A percentile compares a stretch with the other conserved stretches of the same genome.
phyloP scores from a whole-genome alignment of 192 early-diverging fungal genomes.

The Backusella tuberculispora region DNA sequence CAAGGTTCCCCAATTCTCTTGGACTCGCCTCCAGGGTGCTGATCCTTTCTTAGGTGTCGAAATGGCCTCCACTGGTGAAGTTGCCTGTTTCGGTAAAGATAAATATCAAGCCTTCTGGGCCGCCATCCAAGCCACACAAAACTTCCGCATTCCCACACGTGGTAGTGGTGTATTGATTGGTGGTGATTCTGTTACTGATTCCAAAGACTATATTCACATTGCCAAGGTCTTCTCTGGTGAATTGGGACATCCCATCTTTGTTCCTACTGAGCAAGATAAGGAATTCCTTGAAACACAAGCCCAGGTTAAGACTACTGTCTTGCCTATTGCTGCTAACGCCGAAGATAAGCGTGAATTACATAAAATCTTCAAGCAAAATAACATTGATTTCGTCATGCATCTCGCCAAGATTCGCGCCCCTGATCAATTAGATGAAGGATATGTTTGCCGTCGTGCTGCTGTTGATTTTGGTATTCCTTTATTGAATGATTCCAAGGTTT shows the following conservation, averaged over 20 bases:
- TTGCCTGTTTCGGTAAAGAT: constrained; percentile 94
- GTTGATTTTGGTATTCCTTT: constrained; percentile 97
- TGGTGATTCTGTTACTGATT: constrained; percentile 72
- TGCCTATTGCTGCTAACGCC: constrained; percentile 56
- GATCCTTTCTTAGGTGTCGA: constrained; percentile 98
- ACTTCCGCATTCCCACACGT: constrained; percentile 82
- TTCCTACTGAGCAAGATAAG: constrained; percentile 65
- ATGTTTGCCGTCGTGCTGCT: constrained; percentile 89
- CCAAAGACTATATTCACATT: constrained; percentile 71
- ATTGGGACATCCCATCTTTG: constrained; percentile 72
- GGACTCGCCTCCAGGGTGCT: constrained; percentile 93
- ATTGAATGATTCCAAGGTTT: constrained; percentile 94
- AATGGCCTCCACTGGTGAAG: constrained; percentile 98
- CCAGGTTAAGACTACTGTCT: constrained; percentile 42
- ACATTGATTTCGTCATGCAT: constrained; percentile 75
- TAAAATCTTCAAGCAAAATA: constrained; percentile 57
- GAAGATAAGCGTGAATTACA: constrained; percentile 61
- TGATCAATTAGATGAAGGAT: constrained; percentile 64
- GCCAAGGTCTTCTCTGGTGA: constrained; percentile 60
- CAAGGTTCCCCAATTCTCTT: constrained; percentile 96
- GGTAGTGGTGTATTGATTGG: constrained; percentile 71
- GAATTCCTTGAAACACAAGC: constrained; percentile 47
- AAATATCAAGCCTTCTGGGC: constrained; percentile 87
- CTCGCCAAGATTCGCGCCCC: constrained; percentile 68
- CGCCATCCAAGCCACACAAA: constrained; percentile 85